Percentiles rank a stretch among this genome's conserved stretches.
Evolutionary conservation across 495 filamentous ascomycete species (phyloP).

Genomic region (Podospora didyma): DNA sequence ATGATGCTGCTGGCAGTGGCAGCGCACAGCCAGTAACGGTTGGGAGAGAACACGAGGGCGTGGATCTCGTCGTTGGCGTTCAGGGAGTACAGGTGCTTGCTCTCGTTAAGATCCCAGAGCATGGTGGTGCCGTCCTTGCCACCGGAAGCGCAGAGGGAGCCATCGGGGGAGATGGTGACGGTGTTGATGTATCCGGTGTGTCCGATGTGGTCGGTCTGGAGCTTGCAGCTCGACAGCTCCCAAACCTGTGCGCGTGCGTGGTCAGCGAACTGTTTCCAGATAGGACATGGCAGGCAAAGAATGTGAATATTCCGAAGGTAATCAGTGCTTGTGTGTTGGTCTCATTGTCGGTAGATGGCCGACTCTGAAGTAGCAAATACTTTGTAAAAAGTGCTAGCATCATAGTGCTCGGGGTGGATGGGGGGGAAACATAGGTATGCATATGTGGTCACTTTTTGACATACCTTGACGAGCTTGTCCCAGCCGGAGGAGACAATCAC

Average conservation of each 20-base stretch:
- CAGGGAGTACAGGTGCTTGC: constrained; percentile 99
- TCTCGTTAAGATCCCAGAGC: constrained; percentile 99
- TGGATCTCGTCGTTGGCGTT: constrained; percentile 99
- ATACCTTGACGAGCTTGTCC: constrained; percentile 99
- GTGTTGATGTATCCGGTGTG: constrained; percentile 99
- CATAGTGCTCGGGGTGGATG: constrained; percentile 45
- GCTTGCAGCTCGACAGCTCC: constrained; percentile 98
- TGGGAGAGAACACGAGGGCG: constrained; percentile 99
- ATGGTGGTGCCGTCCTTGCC: constrained; percentile 99
- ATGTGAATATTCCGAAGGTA: constrained; percentile 18
- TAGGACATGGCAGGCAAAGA: constrained; percentile 9
- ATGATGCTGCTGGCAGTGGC: constrained; percentile 96
- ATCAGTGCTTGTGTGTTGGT: constrained; percentile 96
- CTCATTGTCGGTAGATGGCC: constrained; percentile 72
- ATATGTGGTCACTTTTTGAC: constrained; percentile 23
- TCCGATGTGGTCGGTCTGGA: constrained; percentile 99
- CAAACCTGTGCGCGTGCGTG: constrained; percentile 66
- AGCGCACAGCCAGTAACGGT: constrained; percentile 99
- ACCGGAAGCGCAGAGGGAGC: constrained; percentile 97
- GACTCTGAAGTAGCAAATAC: constrained; percentile 99
- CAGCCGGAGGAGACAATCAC: constrained; percentile 98
- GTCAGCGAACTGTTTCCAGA: background rate
- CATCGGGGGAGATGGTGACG: constrained; percentile 99
- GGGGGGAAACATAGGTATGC: too few species aligned
- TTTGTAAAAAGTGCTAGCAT: constrained; percentile 80